These are phyloP conservation scores for Coniochaeta sp. DNA, from an alignment of 2,329 filamentous ascomycete genomes.

Conservation along the genomic window DNA sequence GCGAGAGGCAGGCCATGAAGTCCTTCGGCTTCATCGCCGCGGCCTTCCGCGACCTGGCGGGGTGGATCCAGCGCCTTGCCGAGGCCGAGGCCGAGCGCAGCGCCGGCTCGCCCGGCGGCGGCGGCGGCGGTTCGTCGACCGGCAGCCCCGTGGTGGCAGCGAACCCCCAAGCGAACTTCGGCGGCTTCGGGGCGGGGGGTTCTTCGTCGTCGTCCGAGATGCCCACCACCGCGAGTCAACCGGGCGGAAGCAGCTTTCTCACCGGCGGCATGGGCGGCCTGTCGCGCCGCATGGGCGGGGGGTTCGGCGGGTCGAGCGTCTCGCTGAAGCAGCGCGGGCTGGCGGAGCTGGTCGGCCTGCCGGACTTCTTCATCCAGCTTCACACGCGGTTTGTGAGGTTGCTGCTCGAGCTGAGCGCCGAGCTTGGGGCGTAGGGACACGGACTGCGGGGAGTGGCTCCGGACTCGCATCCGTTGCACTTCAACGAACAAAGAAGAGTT, in stretches of 20 bases:
- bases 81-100: conserved; percentile 57
- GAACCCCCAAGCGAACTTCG: conserved; percentile 32
- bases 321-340: conserved; percentile 52
- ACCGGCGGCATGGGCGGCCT: conserved; percentile 46
- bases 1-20: conserved; percentile 58
- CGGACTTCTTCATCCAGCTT: conserved; percentile 62
- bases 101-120: conserved; percentile 24
- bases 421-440: conserved; percentile 39
- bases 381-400: conserved; percentile 58
- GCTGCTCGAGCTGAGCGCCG: conserved; percentile 50
- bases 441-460: no score
- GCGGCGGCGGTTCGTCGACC: conserved; percentile 19
- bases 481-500: background rate
- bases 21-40: conserved; percentile 55
- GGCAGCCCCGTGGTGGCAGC: conserved; percentile 29
- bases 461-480: background rate
- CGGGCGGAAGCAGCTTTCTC: conserved; percentile 47
- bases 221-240: conserved; percentile 11
- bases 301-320: conserved; percentile 44
- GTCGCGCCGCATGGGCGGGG: conserved; percentile 49
- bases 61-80: conserved; percentile 59
- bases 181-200: conserved; percentile 25
- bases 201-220: no score
- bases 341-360: conserved; percentile 58
- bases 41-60: conserved; percentile 56